phyloP scores from a whole-genome alignment of 352 stramenopile species.

The Globisporangium cystogenes region DNA sequence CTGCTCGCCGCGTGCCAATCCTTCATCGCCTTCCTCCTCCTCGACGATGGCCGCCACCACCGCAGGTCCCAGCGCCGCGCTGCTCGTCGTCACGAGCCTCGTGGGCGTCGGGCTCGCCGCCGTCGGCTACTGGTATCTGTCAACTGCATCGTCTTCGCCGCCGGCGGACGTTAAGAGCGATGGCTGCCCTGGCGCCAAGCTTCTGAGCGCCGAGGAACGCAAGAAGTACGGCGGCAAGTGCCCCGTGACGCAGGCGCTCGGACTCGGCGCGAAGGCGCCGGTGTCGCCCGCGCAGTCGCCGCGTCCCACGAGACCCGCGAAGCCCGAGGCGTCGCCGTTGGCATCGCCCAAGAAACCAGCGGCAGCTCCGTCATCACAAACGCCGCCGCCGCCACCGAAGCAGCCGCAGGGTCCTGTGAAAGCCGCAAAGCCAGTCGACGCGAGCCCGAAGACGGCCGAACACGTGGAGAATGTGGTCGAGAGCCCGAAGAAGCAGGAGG shows the following conservation, averaged over 20 bases:
- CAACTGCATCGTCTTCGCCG: not conserved
- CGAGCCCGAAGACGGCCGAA: not conserved
- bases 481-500: conserved; percentile 6
- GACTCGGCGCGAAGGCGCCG: conserved; percentile 1
- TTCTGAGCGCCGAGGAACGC: conserved; percentile 23
- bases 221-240: conserved; percentile 35
- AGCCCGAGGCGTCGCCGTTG: not conserved
- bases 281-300: not conserved
- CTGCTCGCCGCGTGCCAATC: not conserved
- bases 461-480: not conserved
- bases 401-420: conserved; percentile 10
- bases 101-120: conserved; percentile 50
- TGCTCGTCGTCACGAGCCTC: conserved; percentile 57
- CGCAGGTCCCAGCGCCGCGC: conserved; percentile 24
- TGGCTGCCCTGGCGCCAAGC: conserved; percentile 20
- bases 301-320: no score
- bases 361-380: not conserved
- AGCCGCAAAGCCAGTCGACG: not conserved
- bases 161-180: not conserved
- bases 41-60: conserved; percentile 25
- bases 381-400: not conserved
- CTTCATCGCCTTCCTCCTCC: not conserved
- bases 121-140: conserved; percentile 53
- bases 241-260: conserved; percentile 30
- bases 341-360: conserved; percentile 12